Base-by-base conservation (phyloP, 2,329 filamentous ascomycete species). In the Phoma sp. region DNA sequence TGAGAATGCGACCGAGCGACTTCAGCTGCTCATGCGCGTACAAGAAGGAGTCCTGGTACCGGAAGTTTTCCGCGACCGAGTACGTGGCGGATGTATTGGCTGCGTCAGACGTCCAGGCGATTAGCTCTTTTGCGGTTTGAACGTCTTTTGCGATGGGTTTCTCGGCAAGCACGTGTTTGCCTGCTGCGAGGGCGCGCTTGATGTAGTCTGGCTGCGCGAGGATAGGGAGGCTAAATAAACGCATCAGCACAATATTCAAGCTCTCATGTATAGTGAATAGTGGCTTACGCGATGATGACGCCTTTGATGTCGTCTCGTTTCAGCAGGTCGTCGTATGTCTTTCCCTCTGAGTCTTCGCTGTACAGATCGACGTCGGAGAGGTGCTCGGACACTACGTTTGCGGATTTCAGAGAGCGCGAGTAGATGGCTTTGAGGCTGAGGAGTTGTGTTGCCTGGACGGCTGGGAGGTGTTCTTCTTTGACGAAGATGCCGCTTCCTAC, bases 91-190 rank as follows among this genome's bases (percentile, higher is more conserved):
- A 65, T 51, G 79, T 76, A 29, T 77, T 77, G 15, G 71, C 59
- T 11, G 75, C 59, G 55, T 62, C 15, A 9, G 56, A 47, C 0
- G 80, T 82, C 72, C 77, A 83, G 6, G 75, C 54, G 20, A 84
- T 70, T 23, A 86, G 74, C n/a, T 78, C 74, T 21, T 74, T 68
- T 0, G 83, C 82, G 1, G 77, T 76, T 1, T 78, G 76, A 7
- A 87, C 74, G 60, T 88, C 84, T 60, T 83, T 82, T 2, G 84
- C 87, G 33, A 90, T 79, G 28, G 88, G 87, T 75, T 90, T 90
- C 75, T 90, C 88, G 14, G 84, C 84, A 2, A 90, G 77, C 7
- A 90, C 87, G 66, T 90, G 86, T 73, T 90, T 91, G 21, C 86
- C 86, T 1, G 86, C 86, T n/a, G 74, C 67, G 15, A 90, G 75